Evolutionary conservation across 352 stramenopile species (phyloP), one percentile per base, ranked within the genome.

Genomic region (Globisporangium nunn): DNA sequence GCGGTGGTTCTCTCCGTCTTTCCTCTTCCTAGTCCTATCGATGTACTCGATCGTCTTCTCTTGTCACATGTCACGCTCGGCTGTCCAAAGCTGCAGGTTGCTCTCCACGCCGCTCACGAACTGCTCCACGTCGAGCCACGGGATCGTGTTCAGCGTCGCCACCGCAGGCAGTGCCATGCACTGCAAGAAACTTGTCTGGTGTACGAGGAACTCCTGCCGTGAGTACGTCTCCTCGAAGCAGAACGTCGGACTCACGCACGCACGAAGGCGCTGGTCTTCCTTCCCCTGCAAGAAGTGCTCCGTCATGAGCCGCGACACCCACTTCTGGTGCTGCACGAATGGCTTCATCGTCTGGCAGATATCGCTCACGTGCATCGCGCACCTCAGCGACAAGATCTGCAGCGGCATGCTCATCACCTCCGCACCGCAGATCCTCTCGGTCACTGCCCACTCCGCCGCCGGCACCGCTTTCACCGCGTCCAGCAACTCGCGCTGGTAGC

Each of bases 281-380:
- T 88, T 76, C 8, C 80, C 82, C 58, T 93, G 80, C 37, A 72
- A 62, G 54, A 85, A 90, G 51, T 79, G 67, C 68, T 93, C 82
- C 52, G 85, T 71, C 46, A 78, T 85, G 7, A 93, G 77, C 15
- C 78, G 75, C 43, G 70, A 63, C 14, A 93, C 82, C 82, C 82
- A 93, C 66, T 85, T 83, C 61, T 75, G 56, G 62, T 93, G 82
- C 58, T 87, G 78, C 14, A 35, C 55, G 45, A 89, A 90, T 44
- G 82, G 80, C 68, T 93, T 93, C 74, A 86, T 90, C 23, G 80
- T 91, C 65, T 93, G 82, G 50, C 78, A 85, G 44, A 93, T 86
- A 58, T 93, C 82, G 56, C 80, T 87, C 56, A 88, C 80, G 54
- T 93, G 82, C 74, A 91, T 82, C n/a, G 76, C 76, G 44, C 76